Evolutionary conservation across 1,284 basidiomycete species (phyloP).

Genomic region (Phaffia rhodozyma): DNA sequence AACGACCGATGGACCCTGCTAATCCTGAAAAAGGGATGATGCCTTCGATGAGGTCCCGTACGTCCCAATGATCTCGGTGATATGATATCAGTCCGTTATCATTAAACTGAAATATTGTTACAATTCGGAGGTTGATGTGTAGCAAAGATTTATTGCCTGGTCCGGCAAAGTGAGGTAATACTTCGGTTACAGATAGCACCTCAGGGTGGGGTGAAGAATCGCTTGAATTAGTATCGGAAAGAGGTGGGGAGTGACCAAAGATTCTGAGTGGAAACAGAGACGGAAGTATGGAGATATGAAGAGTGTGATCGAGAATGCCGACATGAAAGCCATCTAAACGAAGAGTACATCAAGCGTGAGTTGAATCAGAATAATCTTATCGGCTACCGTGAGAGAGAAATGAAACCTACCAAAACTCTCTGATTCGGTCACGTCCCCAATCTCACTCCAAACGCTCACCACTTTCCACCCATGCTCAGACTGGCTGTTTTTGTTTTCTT

Average conservation of each 20-base stretch:
- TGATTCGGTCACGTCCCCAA: slow-evolving; percentile 8
- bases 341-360: background rate
- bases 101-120: slow-evolving; percentile 15
- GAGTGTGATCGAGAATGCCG: slow-evolving; percentile 12
- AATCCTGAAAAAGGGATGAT: background rate
- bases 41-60: slow-evolving; percentile 14
- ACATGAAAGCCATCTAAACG: slow-evolving; percentile 7
- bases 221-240: background rate
- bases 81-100: slow-evolving; percentile 7
- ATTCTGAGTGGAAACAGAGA: background rate
- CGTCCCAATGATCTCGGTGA: slow-evolving; percentile 17
- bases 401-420: slow-evolving; percentile 8
- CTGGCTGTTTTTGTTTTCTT: too few relatives aligned
- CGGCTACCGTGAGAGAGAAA: background rate
- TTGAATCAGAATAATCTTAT: background rate
- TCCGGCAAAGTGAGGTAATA: background rate
- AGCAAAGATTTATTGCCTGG: background rate
- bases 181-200: background rate
- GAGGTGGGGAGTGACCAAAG: background rate
- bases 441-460: slow-evolving; percentile 8
- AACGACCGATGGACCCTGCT: slow-evolving; percentile 1
- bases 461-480: slow-evolving; percentile 1
- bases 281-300: slow-evolving; percentile 8
- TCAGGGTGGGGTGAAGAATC: background rate
- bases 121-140: slow-evolving; percentile 10